These are phyloP conservation scores for Alternaria sp. DNA, from an alignment of 2,329 filamentous ascomycete species.

Conservation along the genomic window DNA sequence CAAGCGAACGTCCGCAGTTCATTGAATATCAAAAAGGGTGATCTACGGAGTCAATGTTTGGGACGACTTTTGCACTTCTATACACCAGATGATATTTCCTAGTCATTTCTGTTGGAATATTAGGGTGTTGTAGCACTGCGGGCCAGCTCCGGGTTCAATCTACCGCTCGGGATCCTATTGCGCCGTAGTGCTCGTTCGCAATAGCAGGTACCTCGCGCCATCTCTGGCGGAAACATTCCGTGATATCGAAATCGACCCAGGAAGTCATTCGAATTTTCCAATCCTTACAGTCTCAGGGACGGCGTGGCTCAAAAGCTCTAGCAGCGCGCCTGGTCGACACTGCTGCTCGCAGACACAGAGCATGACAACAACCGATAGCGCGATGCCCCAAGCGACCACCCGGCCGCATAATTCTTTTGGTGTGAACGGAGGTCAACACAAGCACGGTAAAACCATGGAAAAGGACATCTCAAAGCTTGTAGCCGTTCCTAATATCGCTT, in stretches of 20 bases:
- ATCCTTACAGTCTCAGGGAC: neutral
- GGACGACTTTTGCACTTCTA: neutral
- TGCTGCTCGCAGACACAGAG: neutral
- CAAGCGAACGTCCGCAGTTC: neutral
- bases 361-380: neutral
- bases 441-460: neutral
- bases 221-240: neutral
- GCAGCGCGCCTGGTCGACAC: neutral
- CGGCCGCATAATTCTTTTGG: neutral
- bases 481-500: conserved; percentile 8
- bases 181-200: neutral
- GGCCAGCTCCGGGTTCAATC: neutral
- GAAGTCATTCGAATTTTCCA: fast-evolving
- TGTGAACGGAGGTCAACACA: neutral
- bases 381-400: neutral
- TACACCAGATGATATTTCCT: neutral
- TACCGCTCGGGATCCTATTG: neutral
- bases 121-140: fast-evolving
- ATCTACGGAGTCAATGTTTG: neutral
- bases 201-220: neutral
- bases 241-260: neutral
- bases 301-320: neutral
- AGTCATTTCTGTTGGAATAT: fast-evolving
- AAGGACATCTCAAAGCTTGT: conserved; percentile 2
- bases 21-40: neutral